A percentile compares a stretch with the other conserved stretches of the same genome.
phyloP scores from a whole-genome alignment of 495 filamentous ascomycete species.

The Lichina pygmaea region DNA sequence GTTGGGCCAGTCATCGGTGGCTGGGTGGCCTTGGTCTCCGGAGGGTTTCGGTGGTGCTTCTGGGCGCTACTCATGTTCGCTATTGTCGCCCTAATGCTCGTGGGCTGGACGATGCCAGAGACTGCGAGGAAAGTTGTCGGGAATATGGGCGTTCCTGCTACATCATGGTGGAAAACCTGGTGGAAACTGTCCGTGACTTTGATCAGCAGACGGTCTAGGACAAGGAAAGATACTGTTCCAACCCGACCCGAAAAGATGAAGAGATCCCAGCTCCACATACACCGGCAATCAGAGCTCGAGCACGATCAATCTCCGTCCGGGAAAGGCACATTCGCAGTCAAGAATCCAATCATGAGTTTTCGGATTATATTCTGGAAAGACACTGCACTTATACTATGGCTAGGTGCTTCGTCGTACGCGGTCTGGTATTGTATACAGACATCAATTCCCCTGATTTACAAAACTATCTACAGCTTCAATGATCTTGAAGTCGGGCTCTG shows the following conservation, averaged over 20 bases:
- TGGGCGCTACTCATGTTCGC: conserved; percentile 43
- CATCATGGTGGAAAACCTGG: conserved; percentile 16
- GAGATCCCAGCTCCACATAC: no score
- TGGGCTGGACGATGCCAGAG: conserved; percentile 30
- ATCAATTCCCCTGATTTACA: conserved; percentile 18
- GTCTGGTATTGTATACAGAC: conserved; percentile 8
- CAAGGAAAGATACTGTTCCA: conserved; percentile 11
- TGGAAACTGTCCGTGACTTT: conserved; percentile 15
- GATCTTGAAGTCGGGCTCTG: conserved; percentile 23
- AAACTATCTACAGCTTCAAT: conserved; percentile 17
- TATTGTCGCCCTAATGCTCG: conserved; percentile 22
- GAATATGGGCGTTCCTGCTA: conserved; percentile 32
- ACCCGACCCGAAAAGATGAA: conserved; percentile 3
- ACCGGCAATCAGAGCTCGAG: conserved; percentile 1
- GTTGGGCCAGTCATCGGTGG: conserved; percentile 11
- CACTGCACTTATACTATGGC: conserved; percentile 6
- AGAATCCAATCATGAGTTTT: conserved; percentile 3
- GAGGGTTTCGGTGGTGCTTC: conserved; percentile 16
- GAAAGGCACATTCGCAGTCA: not conserved
- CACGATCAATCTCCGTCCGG: not conserved
- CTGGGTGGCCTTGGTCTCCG: conserved; percentile 28
- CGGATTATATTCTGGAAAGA: conserved; percentile 7
- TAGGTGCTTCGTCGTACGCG: conserved; percentile 7
- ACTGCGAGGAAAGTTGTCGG: conserved; percentile 46
- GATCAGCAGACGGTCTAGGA: conserved; percentile 5